Evolutionary conservation across 495 filamentous ascomycete species (phyloP).

Genomic region (Neurospora sp.): DNA sequence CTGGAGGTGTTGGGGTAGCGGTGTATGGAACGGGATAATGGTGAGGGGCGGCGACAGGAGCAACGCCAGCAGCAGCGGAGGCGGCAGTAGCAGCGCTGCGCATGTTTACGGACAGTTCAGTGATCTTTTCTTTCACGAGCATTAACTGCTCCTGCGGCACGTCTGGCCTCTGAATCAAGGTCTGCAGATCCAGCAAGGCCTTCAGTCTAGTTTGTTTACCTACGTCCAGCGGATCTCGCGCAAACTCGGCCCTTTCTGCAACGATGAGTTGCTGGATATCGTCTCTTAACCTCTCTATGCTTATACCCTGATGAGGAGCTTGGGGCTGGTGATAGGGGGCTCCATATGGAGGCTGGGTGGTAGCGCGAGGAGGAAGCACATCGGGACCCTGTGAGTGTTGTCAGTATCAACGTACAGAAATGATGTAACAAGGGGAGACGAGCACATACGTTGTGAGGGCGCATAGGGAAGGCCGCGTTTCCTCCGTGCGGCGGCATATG

Average conservation of each 20-base stretch:
- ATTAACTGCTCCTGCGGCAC: conserved; percentile 71
- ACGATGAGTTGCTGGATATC: conserved; percentile 70
- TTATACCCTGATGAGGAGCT: conserved; percentile 33
- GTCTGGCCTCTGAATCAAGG: conserved; percentile 64
- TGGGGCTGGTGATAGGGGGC: conserved; percentile 18
- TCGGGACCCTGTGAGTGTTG: conserved; percentile 12
- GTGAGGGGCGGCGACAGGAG: conserved; percentile 12
- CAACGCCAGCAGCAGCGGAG: neutral
- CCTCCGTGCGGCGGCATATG: conserved; percentile 5
- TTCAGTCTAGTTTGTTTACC: conserved; percentile 67
- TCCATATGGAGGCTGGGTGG: conserved; percentile 23
- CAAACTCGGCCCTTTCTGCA: conserved; percentile 58
- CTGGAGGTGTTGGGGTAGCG: conserved; percentile 18
- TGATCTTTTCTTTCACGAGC: conserved; percentile 68
- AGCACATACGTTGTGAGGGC: conserved; percentile 14
- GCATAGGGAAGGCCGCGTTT: conserved; percentile 18
- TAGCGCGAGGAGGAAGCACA: conserved; percentile 17
- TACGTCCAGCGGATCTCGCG: conserved; percentile 59
- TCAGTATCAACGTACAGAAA: conserved; percentile 5
- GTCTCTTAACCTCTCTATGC: conserved; percentile 64
- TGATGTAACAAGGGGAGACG: neutral
- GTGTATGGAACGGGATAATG: conserved; percentile 7
- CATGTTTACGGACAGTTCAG: conserved; percentile 51
- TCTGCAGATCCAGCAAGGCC: conserved; percentile 78
- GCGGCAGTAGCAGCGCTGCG: conserved; percentile 20